A percentile compares a stretch with the other conserved stretches of the same genome.
Evolutionary conservation across 345 rosid genomes (phyloP).

Genomic region (Raphanus raphanistrum): DNA sequence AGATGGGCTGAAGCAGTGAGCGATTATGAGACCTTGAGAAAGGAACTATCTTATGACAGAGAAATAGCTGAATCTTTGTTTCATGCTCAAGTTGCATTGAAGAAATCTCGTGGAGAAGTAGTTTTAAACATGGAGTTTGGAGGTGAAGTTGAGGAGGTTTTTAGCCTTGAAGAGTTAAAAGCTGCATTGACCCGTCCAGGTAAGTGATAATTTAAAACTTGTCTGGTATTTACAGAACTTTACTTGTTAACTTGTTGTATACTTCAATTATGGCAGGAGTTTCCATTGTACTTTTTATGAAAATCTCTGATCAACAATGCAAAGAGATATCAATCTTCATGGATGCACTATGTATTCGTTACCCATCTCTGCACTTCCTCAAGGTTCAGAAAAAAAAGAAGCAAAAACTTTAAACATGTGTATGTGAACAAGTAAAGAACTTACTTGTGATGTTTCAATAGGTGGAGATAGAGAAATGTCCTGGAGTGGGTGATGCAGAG

Average conservation of each 20-base stretch:
- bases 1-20: constrained; percentile 86
- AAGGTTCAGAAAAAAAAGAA: constrained; percentile 53
- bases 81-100: constrained; percentile 88
- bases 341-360: constrained; percentile 73
- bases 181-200: constrained; percentile 83
- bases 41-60: constrained; percentile 76
- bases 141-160: constrained; percentile 83
- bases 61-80: constrained; percentile 85
- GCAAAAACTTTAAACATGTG: neutral
- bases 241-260: neutral
- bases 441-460: constrained; percentile 28
- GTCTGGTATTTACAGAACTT: neutral
- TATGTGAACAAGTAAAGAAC: neutral
- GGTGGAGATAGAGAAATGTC: constrained; percentile 75
- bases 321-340: constrained; percentile 75
- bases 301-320: constrained; percentile 66
- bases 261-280: constrained; percentile 52
- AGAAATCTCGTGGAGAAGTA: constrained; percentile 90
- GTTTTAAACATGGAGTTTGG: constrained; percentile 92
- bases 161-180: constrained; percentile 68
- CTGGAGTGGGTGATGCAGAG: constrained; percentile 61
- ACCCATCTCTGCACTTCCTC: constrained; percentile 82
- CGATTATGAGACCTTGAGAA: constrained; percentile 81
- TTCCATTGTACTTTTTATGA: constrained; percentile 69
- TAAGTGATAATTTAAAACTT: constrained; percentile 22